These are phyloP conservation scores for Botryotinia globosa DNA, from an alignment of 2,329 filamentous ascomycete species.

Conservation along the genomic window DNA sequence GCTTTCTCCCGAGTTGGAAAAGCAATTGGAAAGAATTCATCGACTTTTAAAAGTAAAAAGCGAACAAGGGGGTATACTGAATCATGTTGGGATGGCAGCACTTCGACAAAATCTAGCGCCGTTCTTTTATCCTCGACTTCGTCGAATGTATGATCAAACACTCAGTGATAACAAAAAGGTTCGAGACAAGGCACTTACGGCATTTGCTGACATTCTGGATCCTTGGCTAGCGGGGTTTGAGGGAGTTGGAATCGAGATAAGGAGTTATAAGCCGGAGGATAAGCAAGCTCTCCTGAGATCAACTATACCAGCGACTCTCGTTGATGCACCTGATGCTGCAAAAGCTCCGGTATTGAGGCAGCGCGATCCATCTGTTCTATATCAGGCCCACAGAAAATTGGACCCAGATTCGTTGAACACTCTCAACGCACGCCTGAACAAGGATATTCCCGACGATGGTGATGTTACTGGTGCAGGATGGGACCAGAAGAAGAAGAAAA, in stretches of 20 bases:
- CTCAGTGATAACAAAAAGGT: neutral
- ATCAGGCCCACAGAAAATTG: neutral
- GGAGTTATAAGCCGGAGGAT: neutral
- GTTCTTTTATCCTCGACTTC: conserved; percentile 9
- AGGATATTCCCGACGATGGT: neutral
- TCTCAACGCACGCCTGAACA: conserved; percentile 9
- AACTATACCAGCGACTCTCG: conserved; percentile 4
- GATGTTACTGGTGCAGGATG: neutral
- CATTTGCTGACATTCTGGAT: neutral
- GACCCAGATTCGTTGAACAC: neutral
- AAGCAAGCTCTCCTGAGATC: neutral
- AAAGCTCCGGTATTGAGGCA: conserved; percentile 11
- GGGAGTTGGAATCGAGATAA: conserved; percentile 12
- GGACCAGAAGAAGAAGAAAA: neutral
- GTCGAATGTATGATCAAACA: conserved; percentile 16
- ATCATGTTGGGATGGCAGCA: neutral
- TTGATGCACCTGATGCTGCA: neutral
- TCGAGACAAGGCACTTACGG: neutral
- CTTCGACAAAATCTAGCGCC: conserved; percentile 5
- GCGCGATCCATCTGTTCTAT: conserved; percentile 13
- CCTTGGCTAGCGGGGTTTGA: conserved; percentile 16
- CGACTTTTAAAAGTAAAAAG: neutral
- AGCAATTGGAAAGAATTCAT: conserved; percentile 2
- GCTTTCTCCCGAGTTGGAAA: neutral
- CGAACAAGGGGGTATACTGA: neutral